phyloP scores from a whole-genome alignment of 2,329 filamentous ascomycete genomes.

The Lachnellula suecica region DNA sequence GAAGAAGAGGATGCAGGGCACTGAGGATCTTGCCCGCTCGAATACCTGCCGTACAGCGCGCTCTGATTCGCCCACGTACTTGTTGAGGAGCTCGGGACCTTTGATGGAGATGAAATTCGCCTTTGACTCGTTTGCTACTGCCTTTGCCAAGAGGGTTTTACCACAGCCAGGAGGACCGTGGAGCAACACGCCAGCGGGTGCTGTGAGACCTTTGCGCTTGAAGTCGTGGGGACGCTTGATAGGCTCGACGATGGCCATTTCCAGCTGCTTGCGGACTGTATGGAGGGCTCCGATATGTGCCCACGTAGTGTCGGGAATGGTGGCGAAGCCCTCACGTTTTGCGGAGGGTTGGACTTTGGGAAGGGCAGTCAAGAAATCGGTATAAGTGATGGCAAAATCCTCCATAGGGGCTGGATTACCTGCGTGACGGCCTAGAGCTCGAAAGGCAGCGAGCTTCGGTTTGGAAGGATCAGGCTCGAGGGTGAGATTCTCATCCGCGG shows the following conservation, averaged over 20 bases:
- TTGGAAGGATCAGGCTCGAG: conserved; percentile 8
- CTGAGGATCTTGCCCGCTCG: conserved; percentile 77
- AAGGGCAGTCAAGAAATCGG: conserved; percentile 73
- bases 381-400: conserved; percentile 61
- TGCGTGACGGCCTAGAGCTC: conserved; percentile 53
- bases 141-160: conserved; percentile 94
- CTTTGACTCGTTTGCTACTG: conserved; percentile 90
- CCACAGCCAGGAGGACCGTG: conserved; percentile 97
- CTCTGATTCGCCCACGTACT: conserved; percentile 96
- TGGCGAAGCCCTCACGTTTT: conserved; percentile 91
- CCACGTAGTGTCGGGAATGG: conserved; percentile 92
- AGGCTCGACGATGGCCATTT: conserved; percentile 83
- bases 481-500: conserved; percentile 34
- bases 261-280: conserved; percentile 76
- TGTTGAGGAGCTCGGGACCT: conserved; percentile 93
- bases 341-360: conserved; percentile 76
- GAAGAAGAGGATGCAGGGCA: conserved; percentile 96
- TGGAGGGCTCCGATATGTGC: conserved; percentile 83
- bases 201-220: conserved; percentile 72
- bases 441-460: conserved; percentile 28
- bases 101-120: conserved; percentile 99
- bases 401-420: conserved; percentile 49
- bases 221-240: conserved; percentile 82
- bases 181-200: conserved; percentile 83
- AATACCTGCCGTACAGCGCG: conserved; percentile 92